Evolutionary conservation across 495 filamentous ascomycete genomes (phyloP).

Genomic region (Xylaria curta): DNA sequence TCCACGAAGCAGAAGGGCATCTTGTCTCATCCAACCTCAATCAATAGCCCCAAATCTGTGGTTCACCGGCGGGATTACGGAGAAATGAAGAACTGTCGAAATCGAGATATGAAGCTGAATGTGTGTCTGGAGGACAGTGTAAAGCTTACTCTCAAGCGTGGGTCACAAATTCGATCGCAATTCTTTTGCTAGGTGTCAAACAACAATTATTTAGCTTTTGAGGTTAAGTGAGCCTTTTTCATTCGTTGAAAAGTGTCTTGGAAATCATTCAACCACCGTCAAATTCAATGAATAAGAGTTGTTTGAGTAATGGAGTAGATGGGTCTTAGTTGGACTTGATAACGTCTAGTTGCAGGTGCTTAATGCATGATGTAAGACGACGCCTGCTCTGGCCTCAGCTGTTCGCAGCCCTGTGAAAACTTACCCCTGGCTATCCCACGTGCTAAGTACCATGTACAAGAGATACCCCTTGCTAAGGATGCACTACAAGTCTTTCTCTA

Average conservation of each 20-base stretch:
- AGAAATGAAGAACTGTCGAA: background rate
- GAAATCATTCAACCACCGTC: background rate
- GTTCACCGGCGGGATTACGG: background rate
- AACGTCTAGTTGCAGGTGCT: background rate
- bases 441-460: background rate
- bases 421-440: background rate
- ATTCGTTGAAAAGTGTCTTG: background rate
- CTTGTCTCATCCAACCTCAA: background rate
- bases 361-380: background rate
- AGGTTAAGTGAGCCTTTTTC: background rate
- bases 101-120: background rate
- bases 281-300: background rate
- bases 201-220: background rate
- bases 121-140: background rate
- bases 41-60: background rate
- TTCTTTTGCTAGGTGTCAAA: background rate
- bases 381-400: background rate
- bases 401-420: too few relatives aligned
- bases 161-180: background rate
- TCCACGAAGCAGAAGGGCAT: conserved; percentile 36
- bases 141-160: background rate
- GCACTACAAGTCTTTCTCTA: background rate
- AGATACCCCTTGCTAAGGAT: background rate
- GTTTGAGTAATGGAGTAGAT: background rate
- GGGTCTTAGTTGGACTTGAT: too few relatives aligned